Evolutionary conservation across 2,329 filamentous ascomycete genomes (phyloP).

Genomic region (Colletotrichum endophyticum): DNA sequence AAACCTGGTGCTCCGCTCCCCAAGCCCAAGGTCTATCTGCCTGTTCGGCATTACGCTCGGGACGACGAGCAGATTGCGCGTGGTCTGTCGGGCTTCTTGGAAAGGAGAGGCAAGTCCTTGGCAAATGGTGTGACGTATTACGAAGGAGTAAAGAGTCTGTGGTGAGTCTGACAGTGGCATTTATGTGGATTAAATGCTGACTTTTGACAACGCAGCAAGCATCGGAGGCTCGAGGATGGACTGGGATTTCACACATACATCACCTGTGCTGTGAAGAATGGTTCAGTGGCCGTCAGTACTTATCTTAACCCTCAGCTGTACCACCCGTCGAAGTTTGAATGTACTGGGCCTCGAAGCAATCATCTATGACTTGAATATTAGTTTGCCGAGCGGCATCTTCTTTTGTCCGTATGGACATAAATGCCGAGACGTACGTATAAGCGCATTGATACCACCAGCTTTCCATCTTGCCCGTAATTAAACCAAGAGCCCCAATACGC

Average conservation of each 20-base stretch:
- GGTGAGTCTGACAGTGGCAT: not conserved
- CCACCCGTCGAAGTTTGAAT: not conserved
- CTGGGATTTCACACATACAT: not conserved
- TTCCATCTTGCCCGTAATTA: not conserved
- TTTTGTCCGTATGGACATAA: not conserved
- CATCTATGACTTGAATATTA: not conserved
- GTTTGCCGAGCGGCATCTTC: not conserved
- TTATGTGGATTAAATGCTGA: not conserved
- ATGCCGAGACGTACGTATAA: not conserved
- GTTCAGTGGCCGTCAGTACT: not conserved
- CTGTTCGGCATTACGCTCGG: constrained; percentile 35
- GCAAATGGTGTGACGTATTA: not conserved
- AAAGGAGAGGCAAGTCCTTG: not conserved
- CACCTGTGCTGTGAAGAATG: not conserved
- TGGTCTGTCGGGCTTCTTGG: not conserved
- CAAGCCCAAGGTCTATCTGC: constrained; percentile 35
- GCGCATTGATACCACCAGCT: not conserved
- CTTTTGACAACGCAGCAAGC: not conserved
- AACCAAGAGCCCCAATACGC: not conserved
- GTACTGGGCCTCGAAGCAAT: not conserved
- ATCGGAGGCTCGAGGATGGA: not conserved
- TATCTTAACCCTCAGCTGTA: not conserved
- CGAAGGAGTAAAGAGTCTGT: not conserved
- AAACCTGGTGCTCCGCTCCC: constrained; percentile 19
- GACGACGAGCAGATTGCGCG: constrained; percentile 7